These are phyloP conservation scores for Neoarthrinium moseri DNA, from an alignment of 2,329 filamentous ascomycete genomes.

Conservation along the genomic window DNA sequence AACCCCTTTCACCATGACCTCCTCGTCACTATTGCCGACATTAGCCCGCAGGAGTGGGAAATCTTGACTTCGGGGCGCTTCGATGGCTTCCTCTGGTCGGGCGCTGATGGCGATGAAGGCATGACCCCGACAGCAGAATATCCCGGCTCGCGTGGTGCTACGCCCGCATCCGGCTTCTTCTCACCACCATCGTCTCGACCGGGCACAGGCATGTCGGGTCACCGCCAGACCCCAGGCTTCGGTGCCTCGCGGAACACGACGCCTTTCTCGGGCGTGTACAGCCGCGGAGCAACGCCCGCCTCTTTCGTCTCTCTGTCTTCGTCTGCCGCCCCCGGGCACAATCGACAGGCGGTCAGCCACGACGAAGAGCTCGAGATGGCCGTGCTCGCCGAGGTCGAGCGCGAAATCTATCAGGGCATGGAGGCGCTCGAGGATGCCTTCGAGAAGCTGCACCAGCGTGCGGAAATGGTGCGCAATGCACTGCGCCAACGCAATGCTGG, in stretches of 20 bases:
- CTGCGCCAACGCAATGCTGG: slow-evolving; percentile 82
- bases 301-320: slow-evolving; percentile 45
- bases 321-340: slow-evolving; percentile 35
- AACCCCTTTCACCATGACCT: slow-evolving; percentile 82
- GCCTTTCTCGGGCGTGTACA: slow-evolving; percentile 50
- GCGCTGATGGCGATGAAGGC: slow-evolving; percentile 65
- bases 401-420: slow-evolving; percentile 92
- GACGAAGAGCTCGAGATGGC: slow-evolving; percentile 95
- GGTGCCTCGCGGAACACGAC: slow-evolving; percentile 44
- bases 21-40: slow-evolving; percentile 81
- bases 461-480: slow-evolving; percentile 75
- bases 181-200: slow-evolving; percentile 39
- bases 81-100: slow-evolving; percentile 93
- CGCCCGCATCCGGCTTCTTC: slow-evolving; percentile 50
- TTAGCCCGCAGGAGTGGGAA: slow-evolving; percentile 93
- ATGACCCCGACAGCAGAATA: slow-evolving; percentile 38
- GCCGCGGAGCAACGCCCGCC: slow-evolving; percentile 52
- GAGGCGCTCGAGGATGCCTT: slow-evolving; percentile 93
- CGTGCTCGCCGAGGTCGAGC: slow-evolving; percentile 84
- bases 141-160: slow-evolving; percentile 48
- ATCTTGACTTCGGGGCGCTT: slow-evolving; percentile 92
- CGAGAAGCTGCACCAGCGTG: slow-evolving; percentile 82
- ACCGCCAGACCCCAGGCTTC: slow-evolving; percentile 39
- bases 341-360: slow-evolving; percentile 69
- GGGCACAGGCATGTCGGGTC: slow-evolving; percentile 30